These are phyloP conservation scores for Candida caryicola DNA, from an alignment of 805 yeast genomes.

Conservation along the genomic window DNA sequence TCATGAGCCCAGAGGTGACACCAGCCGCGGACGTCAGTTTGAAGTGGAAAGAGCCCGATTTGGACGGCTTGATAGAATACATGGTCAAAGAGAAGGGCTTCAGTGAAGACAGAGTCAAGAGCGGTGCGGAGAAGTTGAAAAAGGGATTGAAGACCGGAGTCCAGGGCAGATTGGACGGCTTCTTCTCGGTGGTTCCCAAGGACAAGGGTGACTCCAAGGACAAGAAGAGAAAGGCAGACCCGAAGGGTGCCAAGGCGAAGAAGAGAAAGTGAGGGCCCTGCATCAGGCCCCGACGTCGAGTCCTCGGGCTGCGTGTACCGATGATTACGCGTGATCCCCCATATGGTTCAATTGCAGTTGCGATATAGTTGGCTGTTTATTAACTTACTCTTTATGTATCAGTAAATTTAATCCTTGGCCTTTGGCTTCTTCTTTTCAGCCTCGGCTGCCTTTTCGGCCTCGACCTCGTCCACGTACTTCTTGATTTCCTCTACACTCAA, in stretches of 20 bases:
- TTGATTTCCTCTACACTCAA: conserved; percentile 72
- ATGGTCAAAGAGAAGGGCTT: conserved; percentile 89
- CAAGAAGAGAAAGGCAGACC: conserved; percentile 31
- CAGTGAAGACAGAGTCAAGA: conserved; percentile 84
- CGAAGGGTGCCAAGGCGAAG: conserved; percentile 30
- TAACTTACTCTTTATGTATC: no score
- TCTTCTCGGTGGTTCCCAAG: conserved; percentile 67
- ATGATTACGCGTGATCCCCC: no score
- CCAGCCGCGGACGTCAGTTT: conserved; percentile 59
- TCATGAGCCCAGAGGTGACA: conserved; percentile 76
- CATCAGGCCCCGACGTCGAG: no score
- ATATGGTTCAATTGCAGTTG: no score
- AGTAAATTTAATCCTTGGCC: conserved; percentile 12
- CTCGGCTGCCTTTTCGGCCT: conserved; percentile 82
- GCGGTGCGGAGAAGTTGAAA: conserved; percentile 80
- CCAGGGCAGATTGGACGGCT: conserved; percentile 91
- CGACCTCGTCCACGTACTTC: conserved; percentile 74
- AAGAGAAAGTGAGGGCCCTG: conserved; percentile 24
- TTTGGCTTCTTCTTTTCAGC: conserved; percentile 66
- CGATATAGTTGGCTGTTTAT: no score
- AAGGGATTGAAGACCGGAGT: conserved; percentile 83
- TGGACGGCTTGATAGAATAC: conserved; percentile 75
- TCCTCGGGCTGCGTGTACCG: no score
- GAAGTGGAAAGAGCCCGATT: conserved; percentile 88
- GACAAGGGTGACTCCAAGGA: conserved; percentile 21